Conservation (phyloP, 192 early-diverging fungal species). For the Umbelopsis isabellina region DNA sequence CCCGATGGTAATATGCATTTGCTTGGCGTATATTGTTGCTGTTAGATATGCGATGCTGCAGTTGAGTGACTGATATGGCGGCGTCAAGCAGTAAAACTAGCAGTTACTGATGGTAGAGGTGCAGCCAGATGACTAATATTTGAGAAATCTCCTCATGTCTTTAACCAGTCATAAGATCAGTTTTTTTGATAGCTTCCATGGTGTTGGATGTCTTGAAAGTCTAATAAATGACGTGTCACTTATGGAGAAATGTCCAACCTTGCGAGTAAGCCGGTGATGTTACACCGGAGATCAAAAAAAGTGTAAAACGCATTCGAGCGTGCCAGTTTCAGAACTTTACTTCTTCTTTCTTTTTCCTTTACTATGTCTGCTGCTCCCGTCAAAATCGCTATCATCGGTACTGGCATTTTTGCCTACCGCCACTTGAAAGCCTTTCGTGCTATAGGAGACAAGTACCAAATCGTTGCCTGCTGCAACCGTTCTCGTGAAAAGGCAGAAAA, state of each 20-base stretch:
- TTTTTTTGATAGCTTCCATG: too few relatives aligned
- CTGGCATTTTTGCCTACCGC: conserved; percentile 45
- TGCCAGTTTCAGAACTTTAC: background rate
- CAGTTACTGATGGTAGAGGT: too few relatives aligned
- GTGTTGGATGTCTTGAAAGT: background rate
- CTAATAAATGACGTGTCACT: background rate
- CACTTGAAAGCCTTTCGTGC: conserved; percentile 36
- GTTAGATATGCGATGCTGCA: too few relatives aligned
- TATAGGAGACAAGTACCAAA: conserved; percentile 37
- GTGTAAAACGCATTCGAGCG: background rate
- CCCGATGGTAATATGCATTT: too few relatives aligned
- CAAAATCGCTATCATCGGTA: conserved; percentile 44
- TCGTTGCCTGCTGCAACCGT: conserved; percentile 44
- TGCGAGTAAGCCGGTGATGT: background rate
- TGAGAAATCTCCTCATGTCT: too few relatives aligned
- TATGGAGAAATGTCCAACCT: conserved; percentile 15
- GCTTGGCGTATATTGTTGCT: too few relatives aligned
- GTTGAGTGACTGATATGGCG: too few relatives aligned
- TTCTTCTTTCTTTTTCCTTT: background rate
- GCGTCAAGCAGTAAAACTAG: too few relatives aligned
- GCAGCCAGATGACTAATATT: too few relatives aligned
- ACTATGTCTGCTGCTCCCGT: conserved; percentile 29
- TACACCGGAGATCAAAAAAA: too few relatives aligned
- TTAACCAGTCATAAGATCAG: too few relatives aligned
- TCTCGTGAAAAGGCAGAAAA: conserved; percentile 42